Conservation (phyloP, 257 asterid genomes). For the Hygrophila difformis region DNA sequence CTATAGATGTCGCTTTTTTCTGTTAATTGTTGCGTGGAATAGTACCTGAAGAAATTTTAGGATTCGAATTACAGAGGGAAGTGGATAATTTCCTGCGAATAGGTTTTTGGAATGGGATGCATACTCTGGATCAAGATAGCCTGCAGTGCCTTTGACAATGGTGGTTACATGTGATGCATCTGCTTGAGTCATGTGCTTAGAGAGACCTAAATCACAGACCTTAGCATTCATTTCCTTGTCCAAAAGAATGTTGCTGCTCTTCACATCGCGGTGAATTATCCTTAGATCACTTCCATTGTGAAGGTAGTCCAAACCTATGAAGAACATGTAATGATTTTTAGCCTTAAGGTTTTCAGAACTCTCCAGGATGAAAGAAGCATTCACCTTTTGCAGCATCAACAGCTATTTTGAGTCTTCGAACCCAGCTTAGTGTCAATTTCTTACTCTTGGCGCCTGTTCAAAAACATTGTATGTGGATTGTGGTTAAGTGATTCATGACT, state of each 20-base stretch:
- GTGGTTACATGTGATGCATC: slow-evolving; percentile 89
- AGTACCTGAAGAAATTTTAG: slow-evolving; percentile 44
- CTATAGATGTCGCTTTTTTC: slow-evolving; percentile 90
- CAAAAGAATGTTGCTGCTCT: slow-evolving; percentile 84
- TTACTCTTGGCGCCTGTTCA: slow-evolving; percentile 62
- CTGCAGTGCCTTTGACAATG: slow-evolving; percentile 86
- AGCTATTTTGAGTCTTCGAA: slow-evolving; percentile 79
- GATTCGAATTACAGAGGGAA: not conserved
- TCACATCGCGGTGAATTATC: slow-evolving; percentile 82
- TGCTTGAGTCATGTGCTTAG: slow-evolving; percentile 66
- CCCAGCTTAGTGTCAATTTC: slow-evolving; percentile 75
- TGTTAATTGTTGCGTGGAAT: slow-evolving; percentile 77
- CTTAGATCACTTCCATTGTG: slow-evolving; percentile 82
- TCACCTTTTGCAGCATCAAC: slow-evolving; percentile 93
- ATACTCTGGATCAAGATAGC: slow-evolving; percentile 97
- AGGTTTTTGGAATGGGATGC: too few relatives aligned
- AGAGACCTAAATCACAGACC: slow-evolving; percentile 88
- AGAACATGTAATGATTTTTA: slow-evolving; percentile 2
- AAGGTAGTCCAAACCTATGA: slow-evolving; percentile 80
- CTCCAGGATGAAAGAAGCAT: slow-evolving; percentile 1
- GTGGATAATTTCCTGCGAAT: too few relatives aligned
- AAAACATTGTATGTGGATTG: too few relatives aligned
- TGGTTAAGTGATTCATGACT: too few relatives aligned
- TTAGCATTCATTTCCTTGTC: slow-evolving; percentile 86
- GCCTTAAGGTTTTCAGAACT: too few relatives aligned